Base-by-base conservation (phyloP, 768 basidiomycete species). In the Auricularia heimuer region DNA sequence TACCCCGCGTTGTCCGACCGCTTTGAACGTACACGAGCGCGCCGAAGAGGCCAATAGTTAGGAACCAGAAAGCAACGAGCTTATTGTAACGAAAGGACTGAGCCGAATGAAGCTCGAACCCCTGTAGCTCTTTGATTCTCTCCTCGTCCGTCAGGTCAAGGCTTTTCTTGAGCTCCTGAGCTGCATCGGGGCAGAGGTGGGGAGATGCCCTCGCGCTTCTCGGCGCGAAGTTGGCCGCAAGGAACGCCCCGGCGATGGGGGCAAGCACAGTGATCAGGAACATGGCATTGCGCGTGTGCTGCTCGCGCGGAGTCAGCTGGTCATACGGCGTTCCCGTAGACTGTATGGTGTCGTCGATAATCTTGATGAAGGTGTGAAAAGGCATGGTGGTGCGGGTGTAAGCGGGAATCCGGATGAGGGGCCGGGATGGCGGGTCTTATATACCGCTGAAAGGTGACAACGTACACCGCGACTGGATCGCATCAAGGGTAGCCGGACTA, bases 271-370 rank as follows among this genome's bases (percentile, higher is more conserved):
- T 60, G 24, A 60, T 29, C 56, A 24, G 14, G 24, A 60, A 34
- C 56, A 60, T 60, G 24, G 56, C 56, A 12, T 60, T 29, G 56
- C 56, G 56, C 24, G 24, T 33, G 29, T 60, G 56, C 56, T 60
- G 4, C 56, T 60, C 56, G 34, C 6, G 7, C 18, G 56, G 56
- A 21, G 56, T 29, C 4, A 60, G 56, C 7, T 24, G 4, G 29
- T 60, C 56, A 33, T 60, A 60, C 29, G 56, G 56, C 4, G 34
- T 60, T 12, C 56, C 56, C 18, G 24, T 35, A 33, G 56, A 6
- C 34, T 60, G 56, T 33, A 60, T 60, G 56, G 29, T 33, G 56
- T 60, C 56, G 34, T 60, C 56, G 21, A 60, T 60, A 18, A 60
- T 60, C 18, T 60, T 29, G 18, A 60, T 60, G 10, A 60, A 10